Conservation (phyloP, 2,329 filamentous ascomycete species). For the Cladophialophora exuberans region DNA sequence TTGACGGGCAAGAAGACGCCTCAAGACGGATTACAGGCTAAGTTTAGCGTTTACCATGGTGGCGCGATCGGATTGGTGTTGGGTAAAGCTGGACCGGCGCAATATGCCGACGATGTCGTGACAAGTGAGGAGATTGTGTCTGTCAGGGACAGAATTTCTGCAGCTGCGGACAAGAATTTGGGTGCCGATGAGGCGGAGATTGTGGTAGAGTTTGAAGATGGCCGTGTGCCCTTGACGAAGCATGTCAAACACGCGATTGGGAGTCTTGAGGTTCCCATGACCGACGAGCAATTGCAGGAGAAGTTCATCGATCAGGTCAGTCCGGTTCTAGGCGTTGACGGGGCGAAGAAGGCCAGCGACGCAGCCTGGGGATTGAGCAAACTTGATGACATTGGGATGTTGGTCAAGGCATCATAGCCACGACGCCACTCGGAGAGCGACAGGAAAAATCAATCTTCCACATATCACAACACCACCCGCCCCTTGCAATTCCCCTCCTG, state of each 20-base stretch:
- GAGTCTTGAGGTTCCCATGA: conserved; percentile 54
- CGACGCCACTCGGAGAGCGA: no score
- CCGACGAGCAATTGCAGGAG: conserved; percentile 47
- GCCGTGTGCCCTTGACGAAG: conserved; percentile 44
- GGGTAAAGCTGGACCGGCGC: conserved; percentile 55
- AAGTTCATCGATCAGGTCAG: conserved; percentile 56
- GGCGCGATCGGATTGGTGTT: conserved; percentile 55
- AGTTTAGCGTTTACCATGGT: conserved; percentile 61
- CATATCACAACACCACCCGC: no score
- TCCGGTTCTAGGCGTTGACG: conserved; percentile 45
- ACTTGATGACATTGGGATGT: conserved; percentile 38
- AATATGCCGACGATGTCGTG: conserved; percentile 56
- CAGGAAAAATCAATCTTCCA: no score
- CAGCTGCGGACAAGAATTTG: conserved; percentile 46
- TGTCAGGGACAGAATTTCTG: conserved; percentile 52
- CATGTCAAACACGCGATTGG: conserved; percentile 56
- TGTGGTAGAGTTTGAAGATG: conserved; percentile 43
- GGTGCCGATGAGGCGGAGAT: conserved; percentile 49
- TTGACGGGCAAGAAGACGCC: conserved; percentile 57
- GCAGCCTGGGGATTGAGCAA: conserved; percentile 39
- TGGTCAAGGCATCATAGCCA: conserved; percentile 32
- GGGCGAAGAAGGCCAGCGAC: conserved; percentile 41
- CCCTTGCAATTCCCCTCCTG: no score
- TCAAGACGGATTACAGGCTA: conserved; percentile 55
- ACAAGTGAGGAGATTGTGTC: conserved; percentile 44